Evolutionary conservation across 202 grass and related monocot genomes (phyloP).

Genomic region (Panicum virgatum): DNA sequence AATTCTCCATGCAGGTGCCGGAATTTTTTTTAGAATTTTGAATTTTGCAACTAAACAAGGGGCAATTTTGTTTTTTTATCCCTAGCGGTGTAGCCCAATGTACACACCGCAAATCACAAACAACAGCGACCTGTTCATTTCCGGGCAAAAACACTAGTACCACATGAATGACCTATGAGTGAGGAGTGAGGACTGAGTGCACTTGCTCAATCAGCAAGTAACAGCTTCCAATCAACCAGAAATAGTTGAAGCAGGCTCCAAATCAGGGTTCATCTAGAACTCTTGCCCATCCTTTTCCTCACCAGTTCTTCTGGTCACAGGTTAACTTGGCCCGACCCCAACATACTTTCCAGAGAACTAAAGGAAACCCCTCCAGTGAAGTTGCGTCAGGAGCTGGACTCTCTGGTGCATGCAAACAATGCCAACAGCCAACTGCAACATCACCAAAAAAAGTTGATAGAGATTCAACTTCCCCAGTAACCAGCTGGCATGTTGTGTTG

Average conservation of each 20-base stretch:
- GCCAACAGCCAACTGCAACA: slow-evolving; percentile 9
- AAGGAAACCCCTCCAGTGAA: neutral
- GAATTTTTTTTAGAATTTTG: no score
- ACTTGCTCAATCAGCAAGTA: slow-evolving; percentile 24
- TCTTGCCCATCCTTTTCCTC: slow-evolving; percentile 26
- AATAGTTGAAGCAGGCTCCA: slow-evolving; percentile 28
- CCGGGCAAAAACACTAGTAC: neutral
- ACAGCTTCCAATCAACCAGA: slow-evolving; percentile 25
- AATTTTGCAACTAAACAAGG: no score
- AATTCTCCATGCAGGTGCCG: no score
- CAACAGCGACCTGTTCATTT: neutral
- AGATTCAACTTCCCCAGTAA: slow-evolving; percentile 31
- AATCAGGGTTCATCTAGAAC: neutral
- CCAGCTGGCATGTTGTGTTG: slow-evolving; percentile 37
- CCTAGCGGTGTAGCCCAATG: neutral
- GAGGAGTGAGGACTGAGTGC: neutral
- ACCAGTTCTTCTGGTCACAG: neutral
- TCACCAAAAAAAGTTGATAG: slow-evolving; percentile 32
- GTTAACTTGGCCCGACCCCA: neutral
- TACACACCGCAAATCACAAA: neutral
- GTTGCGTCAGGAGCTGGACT: slow-evolving; percentile 32
- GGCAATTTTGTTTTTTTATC: neutral
- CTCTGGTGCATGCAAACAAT: slow-evolving; percentile 1
- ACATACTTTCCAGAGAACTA: neutral
- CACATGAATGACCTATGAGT: neutral